Conservation (phyloP, 345 rosid species). For the Salix suchowensis region DNA sequence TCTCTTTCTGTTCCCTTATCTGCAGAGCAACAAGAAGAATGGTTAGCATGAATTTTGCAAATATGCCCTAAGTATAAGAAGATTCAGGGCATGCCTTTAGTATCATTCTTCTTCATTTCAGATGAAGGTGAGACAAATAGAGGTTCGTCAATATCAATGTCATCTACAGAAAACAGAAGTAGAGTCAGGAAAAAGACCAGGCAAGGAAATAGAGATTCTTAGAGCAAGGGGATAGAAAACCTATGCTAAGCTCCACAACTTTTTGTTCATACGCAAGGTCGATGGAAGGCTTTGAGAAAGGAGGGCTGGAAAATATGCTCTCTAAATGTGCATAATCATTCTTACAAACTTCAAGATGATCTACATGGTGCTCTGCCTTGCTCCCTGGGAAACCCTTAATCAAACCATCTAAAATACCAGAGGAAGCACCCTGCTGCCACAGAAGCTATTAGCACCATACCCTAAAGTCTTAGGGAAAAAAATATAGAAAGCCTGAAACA, state of each 20-base stretch:
- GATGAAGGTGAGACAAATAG: slow-evolving; percentile 30
- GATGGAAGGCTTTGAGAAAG: slow-evolving; percentile 52
- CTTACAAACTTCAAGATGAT: slow-evolving; percentile 33
- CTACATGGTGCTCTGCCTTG: slow-evolving; percentile 37
- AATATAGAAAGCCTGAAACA: slow-evolving; percentile 1
- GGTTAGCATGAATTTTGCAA: slow-evolving; percentile 4
- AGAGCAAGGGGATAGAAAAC: slow-evolving; percentile 33
- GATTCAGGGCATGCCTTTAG: slow-evolving; percentile 34
- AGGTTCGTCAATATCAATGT: slow-evolving; percentile 65
- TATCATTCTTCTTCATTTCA: slow-evolving; percentile 36
- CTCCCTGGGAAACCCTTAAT: slow-evolving; percentile 54
- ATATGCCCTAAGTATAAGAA: neutral
- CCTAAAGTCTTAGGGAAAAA: neutral
- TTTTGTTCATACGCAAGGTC: slow-evolving; percentile 26
- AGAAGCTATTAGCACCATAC: slow-evolving; percentile 18
- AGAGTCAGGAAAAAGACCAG: slow-evolving; percentile 10
- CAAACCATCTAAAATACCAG: slow-evolving; percentile 46
- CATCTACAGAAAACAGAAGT: slow-evolving; percentile 47
- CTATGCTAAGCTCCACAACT: slow-evolving; percentile 58
- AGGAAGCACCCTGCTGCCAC: slow-evolving; percentile 45
- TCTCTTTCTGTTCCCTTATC: slow-evolving; percentile 53
- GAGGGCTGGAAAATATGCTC: slow-evolving; percentile 59
- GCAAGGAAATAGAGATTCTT: slow-evolving; percentile 10
- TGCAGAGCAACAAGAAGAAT: slow-evolving; percentile 28
- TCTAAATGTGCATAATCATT: slow-evolving; percentile 44